Conservation (phyloP, 2,329 filamentous ascomycete genomes). For the Colletotrichum simmondsii region DNA sequence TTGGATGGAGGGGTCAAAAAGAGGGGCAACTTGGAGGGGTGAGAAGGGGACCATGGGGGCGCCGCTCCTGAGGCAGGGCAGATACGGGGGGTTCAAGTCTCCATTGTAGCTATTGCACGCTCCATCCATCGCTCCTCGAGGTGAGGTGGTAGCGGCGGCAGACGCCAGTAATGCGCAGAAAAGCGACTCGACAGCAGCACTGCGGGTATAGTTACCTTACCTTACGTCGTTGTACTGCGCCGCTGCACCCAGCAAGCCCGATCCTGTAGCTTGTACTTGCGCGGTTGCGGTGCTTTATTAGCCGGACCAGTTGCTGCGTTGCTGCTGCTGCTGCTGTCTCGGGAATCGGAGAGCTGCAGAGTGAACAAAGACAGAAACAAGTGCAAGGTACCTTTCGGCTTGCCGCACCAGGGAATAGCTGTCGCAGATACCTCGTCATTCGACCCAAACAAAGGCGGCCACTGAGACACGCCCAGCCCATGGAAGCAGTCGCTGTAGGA, state of each 20-base stretch:
- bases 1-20: conserved; percentile 32
- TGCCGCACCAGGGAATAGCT: conserved; percentile 16
- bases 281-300: background rate
- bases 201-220: background rate
- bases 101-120: background rate
- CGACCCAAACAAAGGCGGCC: conserved; percentile 15
- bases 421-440: conserved; percentile 29
- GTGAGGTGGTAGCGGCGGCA: background rate
- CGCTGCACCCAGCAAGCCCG: conserved; percentile 24
- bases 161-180: conserved; percentile 33
- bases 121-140: background rate
- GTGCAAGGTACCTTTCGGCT: background rate
- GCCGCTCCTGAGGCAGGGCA: background rate
- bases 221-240: background rate
- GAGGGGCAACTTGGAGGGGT: conserved; percentile 24
- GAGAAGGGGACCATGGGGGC: background rate
- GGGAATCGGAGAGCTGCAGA: conserved; percentile 5
- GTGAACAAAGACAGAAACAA: conserved; percentile 2
- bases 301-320: background rate
- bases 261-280: conserved; percentile 5
- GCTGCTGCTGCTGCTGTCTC: conserved; percentile 19
- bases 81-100: background rate
- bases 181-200: background rate
- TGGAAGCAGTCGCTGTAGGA: background rate
- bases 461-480: conserved; percentile 24